A percentile compares a stretch with the other conserved stretches of the same genome.
These are phyloP conservation scores for Chimonanthus praecox DNA, from an alignment of 164 flowering plant genomes.

Conservation along the genomic window DNA sequence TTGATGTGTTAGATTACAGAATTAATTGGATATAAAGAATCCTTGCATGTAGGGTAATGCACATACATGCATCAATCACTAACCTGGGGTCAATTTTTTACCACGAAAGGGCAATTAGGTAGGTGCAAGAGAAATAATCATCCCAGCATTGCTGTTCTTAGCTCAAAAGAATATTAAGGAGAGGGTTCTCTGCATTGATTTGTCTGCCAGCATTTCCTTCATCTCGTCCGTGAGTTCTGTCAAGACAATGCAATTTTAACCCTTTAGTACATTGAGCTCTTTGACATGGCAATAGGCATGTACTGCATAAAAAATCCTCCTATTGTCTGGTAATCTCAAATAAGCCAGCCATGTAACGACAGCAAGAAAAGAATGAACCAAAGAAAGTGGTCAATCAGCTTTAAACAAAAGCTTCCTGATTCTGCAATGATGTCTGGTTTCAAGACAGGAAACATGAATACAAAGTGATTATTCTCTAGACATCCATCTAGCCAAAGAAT, in stretches of 20 bases:
- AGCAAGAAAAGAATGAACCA: neutral
- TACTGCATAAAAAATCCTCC: too few species aligned
- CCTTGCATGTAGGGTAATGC: neutral
- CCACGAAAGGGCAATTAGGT: neutral
- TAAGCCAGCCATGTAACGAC: too few species aligned
- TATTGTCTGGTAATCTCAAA: neutral
- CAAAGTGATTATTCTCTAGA: too few species aligned
- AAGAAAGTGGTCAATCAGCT: neutral
- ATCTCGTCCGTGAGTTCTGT: constrained; percentile 43
- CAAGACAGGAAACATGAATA: too few species aligned
- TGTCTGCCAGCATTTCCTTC: constrained; percentile 27
- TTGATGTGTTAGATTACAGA: neutral
- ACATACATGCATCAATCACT: neutral
- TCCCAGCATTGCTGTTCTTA: constrained; percentile 5
- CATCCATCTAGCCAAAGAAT: too few species aligned
- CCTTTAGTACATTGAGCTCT: neutral
- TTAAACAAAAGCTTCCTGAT: neutral
- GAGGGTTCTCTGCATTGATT: constrained; percentile 53
- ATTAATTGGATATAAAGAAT: neutral
- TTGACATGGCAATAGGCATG: neutral
- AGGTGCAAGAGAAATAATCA: neutral
- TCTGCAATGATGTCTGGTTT: too few species aligned
- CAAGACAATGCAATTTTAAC: constrained; percentile 6
- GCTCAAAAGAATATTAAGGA: constrained; percentile 59
- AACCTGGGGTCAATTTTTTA: neutral